Evolutionary conservation across 768 basidiomycete species (phyloP), one percentile per base, ranked within the genome.

Genomic region (Gloeostereum incarnatum): DNA sequence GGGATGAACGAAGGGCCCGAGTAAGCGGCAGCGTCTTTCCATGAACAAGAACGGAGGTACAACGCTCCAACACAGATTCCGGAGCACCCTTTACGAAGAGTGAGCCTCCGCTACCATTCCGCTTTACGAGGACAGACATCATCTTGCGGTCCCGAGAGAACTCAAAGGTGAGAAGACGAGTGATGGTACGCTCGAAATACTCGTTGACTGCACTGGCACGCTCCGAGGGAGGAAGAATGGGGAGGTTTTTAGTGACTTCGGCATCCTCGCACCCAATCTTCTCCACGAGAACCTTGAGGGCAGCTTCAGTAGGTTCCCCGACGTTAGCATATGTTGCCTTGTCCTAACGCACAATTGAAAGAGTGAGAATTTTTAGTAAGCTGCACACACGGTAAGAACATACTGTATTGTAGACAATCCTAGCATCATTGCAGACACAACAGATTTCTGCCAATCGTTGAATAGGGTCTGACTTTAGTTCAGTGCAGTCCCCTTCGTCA

Each of bases 61-160:
- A 96, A 30, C 87, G 78, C 35, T 96, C 92, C 42, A 99, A 66
- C 26, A 99, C 82, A 17, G 88, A 85, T 63, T 99, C 94, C 5
- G 94, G 94, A 2, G 94, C 94, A 25, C 94, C 94, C 59, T 98
- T 98, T 57, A 84, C 91, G 54, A 93, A 85, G 4, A 98, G 69
- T 6, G 84, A 73, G n/a, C 87, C 86, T 4, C 59, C 60, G n/a
- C n/a, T n/a, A 1, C 72, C 73, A 40, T 78, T 74, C 39, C 78
- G 69, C 43, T 65, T 73, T 26, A 89, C 86, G 36, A 98, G 77
- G 36, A 97, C 93, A 16, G 94, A 96, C 94, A 98, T 98, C 79
- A 93, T 94, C 65, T 97, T 99, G 54, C 94, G 84, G 60, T 98
- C 94, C 14, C 94, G 81, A 16, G 92, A 89, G 62, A 99, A 98